Conservation (phyloP, 371 early-diverging fungal species). For the Rhizopus sp. region DNA sequence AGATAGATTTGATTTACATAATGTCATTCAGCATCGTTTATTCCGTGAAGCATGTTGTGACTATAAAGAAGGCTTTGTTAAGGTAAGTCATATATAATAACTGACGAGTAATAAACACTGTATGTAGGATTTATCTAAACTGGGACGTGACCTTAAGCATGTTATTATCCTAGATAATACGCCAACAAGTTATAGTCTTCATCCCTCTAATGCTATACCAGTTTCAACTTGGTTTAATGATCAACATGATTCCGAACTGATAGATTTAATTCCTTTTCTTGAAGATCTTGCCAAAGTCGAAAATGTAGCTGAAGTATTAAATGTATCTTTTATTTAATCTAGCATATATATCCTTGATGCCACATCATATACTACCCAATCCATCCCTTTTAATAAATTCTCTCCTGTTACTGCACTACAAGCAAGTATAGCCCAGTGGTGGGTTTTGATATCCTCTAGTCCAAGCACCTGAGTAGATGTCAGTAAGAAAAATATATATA, state of each 20-base stretch:
- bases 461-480: conserved; percentile 56
- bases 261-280: conserved; percentile 88
- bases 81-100: conserved; percentile 50
- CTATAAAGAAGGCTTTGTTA: conserved; percentile 92
- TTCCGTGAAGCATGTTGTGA: conserved; percentile 92
- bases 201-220: conserved; percentile 93
- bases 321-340: conserved; percentile 41
- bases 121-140: conserved; percentile 68
- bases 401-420: conserved; percentile 93
- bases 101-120: neutral
- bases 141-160: conserved; percentile 76
- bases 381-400: conserved; percentile 84
- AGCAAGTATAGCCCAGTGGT: conserved; percentile 90
- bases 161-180: conserved; percentile 84
- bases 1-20: conserved; percentile 81
- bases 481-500: too few species aligned
- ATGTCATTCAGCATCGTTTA: conserved; percentile 83
- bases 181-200: conserved; percentile 93
- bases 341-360: conserved; percentile 82
- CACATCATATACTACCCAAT: conserved; percentile 94
- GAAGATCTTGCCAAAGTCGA: conserved; percentile 45
- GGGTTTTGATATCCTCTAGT: conserved; percentile 76
- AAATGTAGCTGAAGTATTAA: conserved; percentile 23
- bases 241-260: conserved; percentile 91
- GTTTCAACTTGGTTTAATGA: conserved; percentile 98